A percentile compares a stretch with the other conserved stretches of the same genome.
phyloP scores from a whole-genome alignment of 2,329 filamentous ascomycete genomes.

The Ophiostoma sp. region DNA sequence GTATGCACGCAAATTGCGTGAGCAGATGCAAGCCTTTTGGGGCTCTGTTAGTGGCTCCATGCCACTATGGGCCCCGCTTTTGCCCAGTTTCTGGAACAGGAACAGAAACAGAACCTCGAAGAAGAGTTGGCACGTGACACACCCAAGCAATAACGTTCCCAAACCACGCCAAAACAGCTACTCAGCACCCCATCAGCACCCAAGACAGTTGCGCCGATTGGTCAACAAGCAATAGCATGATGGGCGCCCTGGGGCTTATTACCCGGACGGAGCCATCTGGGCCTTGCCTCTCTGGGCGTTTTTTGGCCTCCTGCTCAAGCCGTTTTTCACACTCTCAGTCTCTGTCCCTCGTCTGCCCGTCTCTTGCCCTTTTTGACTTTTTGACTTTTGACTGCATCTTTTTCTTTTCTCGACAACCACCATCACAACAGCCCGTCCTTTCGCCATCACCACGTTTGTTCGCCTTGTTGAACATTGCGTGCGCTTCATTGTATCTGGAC shows the following conservation, averaged over 20 bases:
- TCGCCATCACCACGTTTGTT: conserved; percentile 8
- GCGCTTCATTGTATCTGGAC: neutral
- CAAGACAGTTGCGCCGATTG: conserved; percentile 12
- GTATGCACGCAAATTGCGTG: conserved; percentile 20
- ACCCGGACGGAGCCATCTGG: conserved; percentile 22
- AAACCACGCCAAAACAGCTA: neutral
- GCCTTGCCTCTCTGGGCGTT: conserved; percentile 20
- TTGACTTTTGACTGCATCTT: neutral
- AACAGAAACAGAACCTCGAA: neutral
- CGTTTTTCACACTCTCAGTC: conserved; percentile 18
- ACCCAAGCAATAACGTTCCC: neutral
- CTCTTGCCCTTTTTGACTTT: too few relatives aligned
- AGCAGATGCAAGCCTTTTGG: neutral
- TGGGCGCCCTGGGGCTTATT: conserved; percentile 21
- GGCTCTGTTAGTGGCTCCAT: neutral
- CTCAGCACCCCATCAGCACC: conserved; percentile 14
- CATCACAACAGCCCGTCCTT: neutral
- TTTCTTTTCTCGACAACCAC: conserved; percentile 10
- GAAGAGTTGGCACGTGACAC: conserved; percentile 8
- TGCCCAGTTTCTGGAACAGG: conserved; percentile 21
- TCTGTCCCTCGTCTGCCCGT: neutral
- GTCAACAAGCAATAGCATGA: neutral
- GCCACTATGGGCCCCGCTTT: conserved; percentile 5
- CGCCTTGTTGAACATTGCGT: neutral
- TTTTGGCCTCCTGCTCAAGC: conserved; percentile 22